Evolutionary conservation across 1,284 basidiomycete genomes (phyloP), one percentile per base, ranked within the genome.

Genomic region (Leccinum pallidistipes): DNA sequence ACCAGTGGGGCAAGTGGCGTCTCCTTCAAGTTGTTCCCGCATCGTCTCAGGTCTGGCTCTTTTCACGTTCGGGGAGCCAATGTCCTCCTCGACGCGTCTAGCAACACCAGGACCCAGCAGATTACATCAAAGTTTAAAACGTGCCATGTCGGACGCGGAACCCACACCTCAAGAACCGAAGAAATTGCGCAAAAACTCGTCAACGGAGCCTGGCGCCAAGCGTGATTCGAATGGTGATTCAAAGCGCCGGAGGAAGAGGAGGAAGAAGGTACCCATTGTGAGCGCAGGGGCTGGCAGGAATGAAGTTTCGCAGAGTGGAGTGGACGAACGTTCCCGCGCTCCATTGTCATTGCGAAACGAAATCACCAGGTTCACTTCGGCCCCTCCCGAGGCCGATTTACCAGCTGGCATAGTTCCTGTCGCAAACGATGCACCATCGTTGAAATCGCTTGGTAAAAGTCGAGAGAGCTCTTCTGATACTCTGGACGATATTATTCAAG

Each of bases 161-260:
- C 45, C 61, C 18, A 2, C 57, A 2, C 60, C 64, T 16, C 64
- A 65, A 34, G 61, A 60, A 50, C 0, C 64, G 2, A 73, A 73
- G 69, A 73, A 63, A 61, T 27, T 55, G 3, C 72, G 73, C 61
- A 66, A 59, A 59, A 60, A 65, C 61, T 53, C 61, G 3, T 59
- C 70, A 9, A 27, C 57, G 27, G 74, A 68, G 40, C 60, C 71
- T 5, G 56, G 64, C 61, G 43, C 69, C 5, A 73, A 69, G 45
- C 64, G 76, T 36, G 78, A 80, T 60, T 57, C 74, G 5, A 74
- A 68, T 55, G 62, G 79, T 53, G 78, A 82, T 59, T 76, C 77
- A 61, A 79, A 75, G 65, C 80, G 76, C 57, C 72, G 75, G 60
- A 79, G 64, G 64, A 80, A 63, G 70, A 80, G 66, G 65, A 81